A percentile compares a stretch with the other conserved stretches of the same genome.
Conservation (phyloP, 768 basidiomycete species). For the Suillus decipiens region DNA sequence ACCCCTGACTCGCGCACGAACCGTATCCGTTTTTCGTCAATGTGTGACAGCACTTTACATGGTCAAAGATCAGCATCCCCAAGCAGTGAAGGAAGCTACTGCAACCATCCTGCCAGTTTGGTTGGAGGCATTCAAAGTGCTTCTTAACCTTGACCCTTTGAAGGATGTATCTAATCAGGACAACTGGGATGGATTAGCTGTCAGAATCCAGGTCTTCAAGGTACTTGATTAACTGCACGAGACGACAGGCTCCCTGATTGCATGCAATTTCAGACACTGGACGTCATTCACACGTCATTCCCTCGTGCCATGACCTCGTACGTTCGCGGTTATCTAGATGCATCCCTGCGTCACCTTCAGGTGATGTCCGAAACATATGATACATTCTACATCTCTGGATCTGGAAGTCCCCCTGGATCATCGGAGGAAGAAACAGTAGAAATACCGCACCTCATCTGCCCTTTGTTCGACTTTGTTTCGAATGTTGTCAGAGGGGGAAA, state of each 20-base stretch:
- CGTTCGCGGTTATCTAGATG: conserved; percentile 58
- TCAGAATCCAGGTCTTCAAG: conserved; percentile 85
- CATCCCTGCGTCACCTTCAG: conserved; percentile 61
- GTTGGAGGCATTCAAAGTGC: conserved; percentile 86
- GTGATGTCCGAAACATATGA: conserved; percentile 60
- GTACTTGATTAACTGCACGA: conserved; percentile 40
- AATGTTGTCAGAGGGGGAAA: conserved; percentile 65
- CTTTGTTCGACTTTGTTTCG: conserved; percentile 80
- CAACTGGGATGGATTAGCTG: conserved; percentile 80
- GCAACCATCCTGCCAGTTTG: conserved; percentile 83
- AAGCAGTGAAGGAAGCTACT: conserved; percentile 81
- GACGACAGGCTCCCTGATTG: neutral
- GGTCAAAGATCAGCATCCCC: conserved; percentile 92
- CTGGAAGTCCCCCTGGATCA: conserved; percentile 57
- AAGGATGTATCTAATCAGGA: conserved; percentile 57
- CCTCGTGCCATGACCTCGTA: conserved; percentile 68
- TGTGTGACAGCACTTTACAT: conserved; percentile 89
- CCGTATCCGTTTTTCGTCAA: conserved; percentile 88
- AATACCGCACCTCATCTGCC: conserved; percentile 73
- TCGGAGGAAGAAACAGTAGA: conserved; percentile 79
- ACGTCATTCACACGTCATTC: conserved; percentile 80
- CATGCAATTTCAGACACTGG: conserved; percentile 59
- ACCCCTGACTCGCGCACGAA: conserved; percentile 79
- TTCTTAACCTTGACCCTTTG: conserved; percentile 65
- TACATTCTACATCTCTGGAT: conserved; percentile 59